A percentile compares a stretch with the other conserved stretches of the same genome.
Conservation (phyloP, 225 moss, liverwort and hornwort genomes). For the Sphagnum contortum region DNA sequence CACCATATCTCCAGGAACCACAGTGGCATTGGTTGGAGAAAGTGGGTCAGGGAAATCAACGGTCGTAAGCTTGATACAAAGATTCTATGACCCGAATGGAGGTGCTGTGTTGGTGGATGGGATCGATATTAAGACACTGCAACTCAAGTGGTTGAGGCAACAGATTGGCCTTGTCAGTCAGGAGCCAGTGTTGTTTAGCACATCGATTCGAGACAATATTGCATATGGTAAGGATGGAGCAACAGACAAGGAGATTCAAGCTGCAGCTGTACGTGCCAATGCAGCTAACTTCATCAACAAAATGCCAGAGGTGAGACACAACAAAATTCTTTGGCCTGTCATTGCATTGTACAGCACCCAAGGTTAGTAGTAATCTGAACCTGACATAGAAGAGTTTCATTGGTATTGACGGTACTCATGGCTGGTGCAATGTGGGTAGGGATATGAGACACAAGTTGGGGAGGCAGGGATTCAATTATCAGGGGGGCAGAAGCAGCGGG, state of each 20-base stretch:
- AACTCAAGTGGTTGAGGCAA: not conserved
- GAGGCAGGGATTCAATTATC: too few species aligned
- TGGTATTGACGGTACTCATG: too few species aligned
- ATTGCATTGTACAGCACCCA: too few species aligned
- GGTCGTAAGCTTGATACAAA: too few species aligned
- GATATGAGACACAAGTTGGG: too few species aligned
- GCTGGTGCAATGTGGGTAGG: too few species aligned
- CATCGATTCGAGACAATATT: constrained; percentile 1
- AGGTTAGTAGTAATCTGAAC: too few species aligned
- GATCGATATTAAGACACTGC: not conserved
- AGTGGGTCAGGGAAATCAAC: not conserved
- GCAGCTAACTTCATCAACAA: not conserved
- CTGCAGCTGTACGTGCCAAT: not conserved
- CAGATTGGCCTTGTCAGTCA: constrained; percentile 1
- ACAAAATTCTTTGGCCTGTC: too few species aligned
- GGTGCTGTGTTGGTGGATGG: constrained; percentile 1
- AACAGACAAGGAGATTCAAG: not conserved
- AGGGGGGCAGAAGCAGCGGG: too few species aligned
- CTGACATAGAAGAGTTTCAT: too few species aligned
- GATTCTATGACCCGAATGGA: not conserved
- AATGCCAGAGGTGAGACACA: too few species aligned
- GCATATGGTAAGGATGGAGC: constrained; percentile 1
- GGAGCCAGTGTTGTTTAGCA: constrained; percentile 3
- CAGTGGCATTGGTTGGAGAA: not conserved
- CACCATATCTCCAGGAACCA: not conserved